Evolutionary conservation across 305 asterid genomes (phyloP).

Genomic region (Solanum hybrid): DNA sequence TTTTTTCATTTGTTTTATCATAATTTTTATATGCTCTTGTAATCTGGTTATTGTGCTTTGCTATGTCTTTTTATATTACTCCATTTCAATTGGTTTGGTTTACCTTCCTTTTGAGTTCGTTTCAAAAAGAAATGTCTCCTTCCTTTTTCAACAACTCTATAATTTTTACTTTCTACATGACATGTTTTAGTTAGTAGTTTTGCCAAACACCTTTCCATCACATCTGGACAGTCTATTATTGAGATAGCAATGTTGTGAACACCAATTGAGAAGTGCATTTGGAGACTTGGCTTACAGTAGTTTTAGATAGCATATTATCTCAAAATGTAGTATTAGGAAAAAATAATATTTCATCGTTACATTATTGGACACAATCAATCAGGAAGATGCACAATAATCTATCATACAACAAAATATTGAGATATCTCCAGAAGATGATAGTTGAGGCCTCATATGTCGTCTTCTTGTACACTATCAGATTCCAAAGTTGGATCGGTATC

Average conservation of each 20-base stretch:
- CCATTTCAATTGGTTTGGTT: background rate
- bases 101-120: background rate
- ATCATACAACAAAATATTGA: background rate
- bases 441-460: conserved; percentile 7
- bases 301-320: background rate
- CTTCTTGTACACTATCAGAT: conserved; percentile 18
- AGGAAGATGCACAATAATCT: background rate
- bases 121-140: background rate
- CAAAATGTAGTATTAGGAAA: background rate
- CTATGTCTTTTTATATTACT: background rate
- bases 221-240: background rate
- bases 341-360: background rate
- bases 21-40: background rate
- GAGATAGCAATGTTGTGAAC: background rate
- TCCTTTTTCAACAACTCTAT: background rate
- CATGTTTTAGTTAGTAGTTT: background rate
- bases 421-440: background rate
- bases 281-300: background rate
- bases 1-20: background rate
- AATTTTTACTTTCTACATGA: background rate
- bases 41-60: background rate
- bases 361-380: background rate
- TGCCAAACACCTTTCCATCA: background rate
- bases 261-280: background rate
- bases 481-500: conserved; percentile 19